Base-by-base conservation (phyloP, 1,284 basidiomycete genomes). In the Amylostereum chailletii region DNA sequence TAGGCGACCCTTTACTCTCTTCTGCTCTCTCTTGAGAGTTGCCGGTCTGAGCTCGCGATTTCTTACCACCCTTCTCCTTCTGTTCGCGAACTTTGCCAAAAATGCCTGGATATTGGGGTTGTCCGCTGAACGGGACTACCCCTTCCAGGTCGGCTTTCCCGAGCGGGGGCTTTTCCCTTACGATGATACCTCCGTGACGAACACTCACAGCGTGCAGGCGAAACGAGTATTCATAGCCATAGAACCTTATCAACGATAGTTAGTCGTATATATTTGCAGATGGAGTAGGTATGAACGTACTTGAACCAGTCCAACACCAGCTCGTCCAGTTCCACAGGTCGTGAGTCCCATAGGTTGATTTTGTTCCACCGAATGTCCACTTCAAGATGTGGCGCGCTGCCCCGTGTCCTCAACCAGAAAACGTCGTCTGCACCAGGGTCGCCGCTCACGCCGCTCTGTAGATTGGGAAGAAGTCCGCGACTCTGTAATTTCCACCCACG, bases 391-490 rank as follows among this genome's bases (percentile, higher is more conserved):
- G 60, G 45, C 11, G 52, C 57, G 44, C 58, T 53, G 19, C 58
- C 50, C 40, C 42, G 19, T 59, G 60, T 51, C 6, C 55, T 47
- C 32, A 68, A 45, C 73, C 74, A 79, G 53, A 71, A 71, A 5
- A 60, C 51, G 26, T 55, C 57, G 9, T 56, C 32, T 5, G 49
- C 46, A 8, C 52, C 45, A n/a, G 54, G 57, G 4, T 55, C 63
- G 19, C 19, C 19, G 19, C 19, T 19, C 19, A 19, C 19, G 19
- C 19, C 19, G 19, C 19, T 19, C 59, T 82, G 80, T 2, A 81
- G 58, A 50, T 76, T 79, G 0, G 79, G 79, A 4, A 80, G 60
- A 4, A 71, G 56, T 2, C 66, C 67, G 7, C 62, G 58, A 6
- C 54, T 59, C 79, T 79, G 44, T 29, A 45, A 50, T 39, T 39